Evolutionary conservation across 495 filamentous ascomycete species (phyloP), one percentile per base, ranked within the genome.

Genomic region (Trypethelium eluteriae): DNA sequence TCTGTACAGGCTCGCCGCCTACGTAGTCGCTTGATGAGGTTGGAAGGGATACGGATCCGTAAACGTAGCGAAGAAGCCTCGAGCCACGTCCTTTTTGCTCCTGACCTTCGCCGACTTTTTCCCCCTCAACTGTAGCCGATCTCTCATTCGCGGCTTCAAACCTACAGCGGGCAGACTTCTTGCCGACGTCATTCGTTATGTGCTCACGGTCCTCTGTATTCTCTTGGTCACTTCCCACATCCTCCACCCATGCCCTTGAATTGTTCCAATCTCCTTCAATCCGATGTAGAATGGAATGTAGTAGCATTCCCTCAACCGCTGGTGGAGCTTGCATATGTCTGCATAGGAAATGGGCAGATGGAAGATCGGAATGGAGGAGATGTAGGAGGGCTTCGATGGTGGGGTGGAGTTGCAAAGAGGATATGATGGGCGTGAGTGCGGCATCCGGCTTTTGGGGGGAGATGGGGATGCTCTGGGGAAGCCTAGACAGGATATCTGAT

Each of bases 181-280:
- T 1, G 25, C 25, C 25, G 25, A 25, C 25, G 25, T 25, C 25
- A 25, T 25, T 25, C 25, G 25, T 25, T 25, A 25, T 25, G 1
- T 25, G 25, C 25, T 25, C 25, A 25, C 34, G 4, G 46, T 41
- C 39, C 9, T 47, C 5, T 16, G 32, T 14, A 36, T 57, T 44
- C 63, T 53, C 44, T 16, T 25, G 11, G 10, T 50, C 62, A 11
- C 62, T 32, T 2, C 56, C 66, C 2, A 81, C 77, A 67, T 80
- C 76, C 0, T 64, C 53, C 56, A 79, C 78, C 79, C 80, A 81
- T 1, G 77, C 77, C 10, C 75, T 69, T 18, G 79, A 74, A 62
- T 81, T 81, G 2, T 74, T 67, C 62, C 76, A 78, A 62, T 81
- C 79, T 34, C 80, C 78, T 72, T 81, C 81, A 18, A 81, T 73